phyloP scores from a whole-genome alignment of 2,329 filamentous ascomycete species.

The Pseudofabraea citricarpa region DNA sequence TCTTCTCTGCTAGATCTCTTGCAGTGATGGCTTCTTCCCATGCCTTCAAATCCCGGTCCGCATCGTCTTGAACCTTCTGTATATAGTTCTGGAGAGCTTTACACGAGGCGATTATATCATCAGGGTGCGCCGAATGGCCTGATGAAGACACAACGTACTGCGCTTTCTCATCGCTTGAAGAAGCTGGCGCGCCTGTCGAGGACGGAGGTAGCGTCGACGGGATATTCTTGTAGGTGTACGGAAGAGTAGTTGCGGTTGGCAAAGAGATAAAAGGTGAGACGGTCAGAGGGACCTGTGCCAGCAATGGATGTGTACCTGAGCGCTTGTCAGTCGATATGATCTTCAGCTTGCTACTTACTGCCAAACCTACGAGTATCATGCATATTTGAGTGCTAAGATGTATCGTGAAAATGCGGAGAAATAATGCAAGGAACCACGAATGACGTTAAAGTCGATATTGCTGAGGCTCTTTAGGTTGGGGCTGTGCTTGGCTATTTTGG shows the following conservation, averaged over 20 bases:
- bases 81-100: conserved; percentile 73
- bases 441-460: neutral
- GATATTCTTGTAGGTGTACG: conserved; percentile 91
- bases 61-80: conserved; percentile 61
- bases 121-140: conserved; percentile 79
- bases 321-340: too few species aligned
- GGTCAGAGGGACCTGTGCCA: conserved; percentile 88
- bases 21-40: conserved; percentile 65
- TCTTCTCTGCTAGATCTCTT: conserved; percentile 72
- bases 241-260: conserved; percentile 82
- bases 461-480: neutral
- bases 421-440: neutral
- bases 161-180: conserved; percentile 43
- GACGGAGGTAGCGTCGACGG: conserved; percentile 81
- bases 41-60: conserved; percentile 59
- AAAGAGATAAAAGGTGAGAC: conserved; percentile 93
- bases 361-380: conserved; percentile 23
- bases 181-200: conserved; percentile 47
- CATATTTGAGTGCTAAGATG: conserved; percentile 11
- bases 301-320: conserved; percentile 73
- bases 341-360: too few species aligned
- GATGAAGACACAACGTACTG: conserved; percentile 75
- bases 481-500: conserved; percentile 3
- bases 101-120: conserved; percentile 81
- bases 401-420: neutral